A percentile compares a stretch with the other conserved stretches of the same genome.
phyloP scores from a whole-genome alignment of 768 basidiomycete species.

The Kwoniella dejecticola region DNA sequence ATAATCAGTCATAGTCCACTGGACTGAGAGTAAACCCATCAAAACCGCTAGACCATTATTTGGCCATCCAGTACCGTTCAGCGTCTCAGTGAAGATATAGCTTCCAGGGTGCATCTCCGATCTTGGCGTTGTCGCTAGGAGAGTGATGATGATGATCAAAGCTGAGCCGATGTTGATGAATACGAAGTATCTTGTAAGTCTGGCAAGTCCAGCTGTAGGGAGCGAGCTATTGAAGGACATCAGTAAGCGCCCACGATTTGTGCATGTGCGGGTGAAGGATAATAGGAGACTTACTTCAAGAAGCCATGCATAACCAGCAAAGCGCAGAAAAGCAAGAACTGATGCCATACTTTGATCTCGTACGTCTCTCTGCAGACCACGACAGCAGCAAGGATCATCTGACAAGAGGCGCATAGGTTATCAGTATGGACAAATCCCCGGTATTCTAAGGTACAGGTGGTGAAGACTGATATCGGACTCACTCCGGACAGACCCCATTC shows the following conservation, averaged over 20 bases:
- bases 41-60: slow-evolving; percentile 78
- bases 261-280: background rate
- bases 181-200: slow-evolving; percentile 66
- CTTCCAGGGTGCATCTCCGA: slow-evolving; percentile 75
- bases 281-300: slow-evolving; percentile 59
- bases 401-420: too few species aligned
- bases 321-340: slow-evolving; percentile 74
- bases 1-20: slow-evolving; percentile 63
- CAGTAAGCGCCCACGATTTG: background rate
- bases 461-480: slow-evolving; percentile 1
- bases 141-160: slow-evolving; percentile 78
- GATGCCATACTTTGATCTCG: slow-evolving; percentile 68
- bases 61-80: slow-evolving; percentile 77
- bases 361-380: slow-evolving; percentile 60
- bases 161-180: slow-evolving; percentile 85
- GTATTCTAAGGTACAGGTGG: too few species aligned
- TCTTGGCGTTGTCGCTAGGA: slow-evolving; percentile 66
- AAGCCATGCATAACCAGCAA: slow-evolving; percentile 77
- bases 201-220: slow-evolving; percentile 73
- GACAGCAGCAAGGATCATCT: slow-evolving; percentile 50
- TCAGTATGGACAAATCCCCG: too few species aligned
- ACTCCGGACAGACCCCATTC: slow-evolving; percentile 66
- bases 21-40: slow-evolving; percentile 80
- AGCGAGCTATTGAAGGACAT: slow-evolving; percentile 24
- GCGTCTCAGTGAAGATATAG: slow-evolving; percentile 76